Conservation (phyloP, 495 filamentous ascomycete species). For the Aspergillus steynii region DNA sequence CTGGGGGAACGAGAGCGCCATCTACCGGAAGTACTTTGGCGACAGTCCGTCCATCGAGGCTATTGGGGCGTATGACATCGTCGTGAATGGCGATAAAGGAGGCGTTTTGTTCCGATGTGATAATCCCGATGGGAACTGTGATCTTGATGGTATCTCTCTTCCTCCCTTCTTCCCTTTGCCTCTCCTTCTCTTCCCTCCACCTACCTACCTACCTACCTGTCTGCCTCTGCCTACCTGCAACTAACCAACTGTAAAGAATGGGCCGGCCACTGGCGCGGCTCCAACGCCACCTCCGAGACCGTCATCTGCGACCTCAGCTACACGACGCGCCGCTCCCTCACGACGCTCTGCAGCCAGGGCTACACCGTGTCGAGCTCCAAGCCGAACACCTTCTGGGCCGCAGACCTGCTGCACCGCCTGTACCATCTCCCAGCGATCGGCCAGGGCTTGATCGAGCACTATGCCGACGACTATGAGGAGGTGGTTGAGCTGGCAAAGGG, state of each 20-base stretch:
- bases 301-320: constrained; percentile 62
- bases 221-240: too few relatives aligned
- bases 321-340: constrained; percentile 46
- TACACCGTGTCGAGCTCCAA: constrained; percentile 48
- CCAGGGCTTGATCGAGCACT: constrained; percentile 57
- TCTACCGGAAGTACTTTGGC: constrained; percentile 61
- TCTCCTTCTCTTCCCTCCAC: not conserved
- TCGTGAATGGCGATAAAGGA: constrained; percentile 48
- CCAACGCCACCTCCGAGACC: constrained; percentile 57
- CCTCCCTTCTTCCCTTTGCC: not conserved
- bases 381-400: constrained; percentile 56
- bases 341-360: constrained; percentile 52
- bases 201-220: too few relatives aligned
- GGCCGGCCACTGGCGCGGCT: constrained; percentile 61
- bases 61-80: constrained; percentile 53
- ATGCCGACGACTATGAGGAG: constrained; percentile 51
- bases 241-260: constrained; percentile 32
- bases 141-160: constrained; percentile 38
- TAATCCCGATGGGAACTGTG: constrained; percentile 58
- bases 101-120: constrained; percentile 57
- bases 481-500: constrained; percentile 44
- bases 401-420: constrained; percentile 58
- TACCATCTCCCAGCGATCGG: constrained; percentile 54
- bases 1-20: constrained; percentile 48
- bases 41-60: constrained; percentile 46